Percentiles rank a stretch among this genome's conserved stretches.
Evolutionary conservation across 2,329 filamentous ascomycete genomes (phyloP).

Genomic region (Cladosporium halotolerans): DNA sequence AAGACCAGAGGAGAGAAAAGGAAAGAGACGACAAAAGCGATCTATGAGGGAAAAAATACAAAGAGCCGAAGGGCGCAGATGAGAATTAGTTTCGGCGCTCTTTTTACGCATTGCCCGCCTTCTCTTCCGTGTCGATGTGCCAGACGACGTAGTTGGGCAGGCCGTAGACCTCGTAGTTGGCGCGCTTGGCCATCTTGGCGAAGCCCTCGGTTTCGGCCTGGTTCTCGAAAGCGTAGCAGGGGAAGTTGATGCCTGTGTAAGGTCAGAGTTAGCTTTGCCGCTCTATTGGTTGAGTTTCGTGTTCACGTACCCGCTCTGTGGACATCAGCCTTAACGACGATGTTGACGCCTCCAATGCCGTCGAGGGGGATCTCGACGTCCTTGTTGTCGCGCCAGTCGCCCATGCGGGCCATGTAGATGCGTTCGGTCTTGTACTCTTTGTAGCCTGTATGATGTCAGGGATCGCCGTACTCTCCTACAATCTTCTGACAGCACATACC

Average conservation of each 20-base stretch:
- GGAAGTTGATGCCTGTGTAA: slow-evolving; percentile 84
- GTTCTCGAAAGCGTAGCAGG: slow-evolving; percentile 93
- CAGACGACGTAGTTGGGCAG: slow-evolving; percentile 97
- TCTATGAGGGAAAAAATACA: slow-evolving; percentile 2
- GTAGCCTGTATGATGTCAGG: slow-evolving; percentile 56
- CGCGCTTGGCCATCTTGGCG: slow-evolving; percentile 95
- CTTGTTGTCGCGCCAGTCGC: slow-evolving; percentile 87
- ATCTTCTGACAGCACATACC: slow-evolving; percentile 45
- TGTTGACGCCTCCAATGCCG: slow-evolving; percentile 94
- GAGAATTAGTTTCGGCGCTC: neutral
- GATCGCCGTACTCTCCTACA: neutral
- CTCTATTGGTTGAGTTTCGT: neutral
- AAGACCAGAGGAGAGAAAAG: neutral
- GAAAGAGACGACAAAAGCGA: neutral
- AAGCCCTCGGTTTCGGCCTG: slow-evolving; percentile 98
- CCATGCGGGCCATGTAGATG: slow-evolving; percentile 82
- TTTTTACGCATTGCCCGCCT: slow-evolving; percentile 64
- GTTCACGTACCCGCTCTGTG: slow-evolving; percentile 71
- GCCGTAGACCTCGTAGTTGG: slow-evolving; percentile 86
- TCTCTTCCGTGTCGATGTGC: slow-evolving; percentile 96
- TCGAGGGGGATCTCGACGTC: slow-evolving; percentile 89
- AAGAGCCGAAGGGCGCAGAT: neutral
- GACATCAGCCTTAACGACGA: slow-evolving; percentile 95
- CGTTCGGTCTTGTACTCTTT: slow-evolving; percentile 88
- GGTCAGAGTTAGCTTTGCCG: neutral